A percentile compares a stretch with the other conserved stretches of the same genome.
Evolutionary conservation across 2,329 filamentous ascomycete genomes (phyloP).

Genomic region (Arachnomyces sp.): DNA sequence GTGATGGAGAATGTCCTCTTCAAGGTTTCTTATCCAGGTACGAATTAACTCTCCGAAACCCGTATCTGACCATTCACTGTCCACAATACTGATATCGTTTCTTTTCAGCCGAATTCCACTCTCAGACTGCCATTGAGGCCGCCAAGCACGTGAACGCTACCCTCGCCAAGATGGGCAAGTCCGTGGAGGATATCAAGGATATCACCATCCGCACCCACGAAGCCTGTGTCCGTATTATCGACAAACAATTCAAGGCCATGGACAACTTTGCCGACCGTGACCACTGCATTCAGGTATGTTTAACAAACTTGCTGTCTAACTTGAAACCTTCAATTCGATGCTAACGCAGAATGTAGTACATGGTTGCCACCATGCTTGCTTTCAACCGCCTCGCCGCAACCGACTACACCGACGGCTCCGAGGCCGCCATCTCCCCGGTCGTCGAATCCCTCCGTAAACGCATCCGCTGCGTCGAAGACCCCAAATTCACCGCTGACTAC

Average conservation of each 20-base stretch:
- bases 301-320: neutral
- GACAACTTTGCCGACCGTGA: conserved; percentile 99
- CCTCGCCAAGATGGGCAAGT: conserved; percentile 79
- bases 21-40: conserved; percentile 97
- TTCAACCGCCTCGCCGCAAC: conserved; percentile 88
- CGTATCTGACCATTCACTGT: neutral
- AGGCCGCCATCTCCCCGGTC: conserved; percentile 82
- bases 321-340: conserved; percentile 1
- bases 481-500: conserved; percentile 90
- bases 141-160: conserved; percentile 80
- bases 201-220: conserved; percentile 96
- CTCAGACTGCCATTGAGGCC: conserved; percentile 93
- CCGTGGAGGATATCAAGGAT: conserved; percentile 84
- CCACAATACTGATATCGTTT: conserved; percentile 15
- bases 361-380: conserved; percentile 92
- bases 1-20: conserved; percentile 99
- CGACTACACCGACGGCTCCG: conserved; percentile 87
- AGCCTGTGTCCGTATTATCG: conserved; percentile 96
- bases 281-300: conserved; percentile 79
- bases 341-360: conserved; percentile 57
- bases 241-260: conserved; percentile 99
- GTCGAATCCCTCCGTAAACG: conserved; percentile 87
- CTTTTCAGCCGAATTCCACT: conserved; percentile 79
- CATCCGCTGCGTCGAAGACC: conserved; percentile 95
- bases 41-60: conserved; percentile 20